phyloP scores from a whole-genome alignment of 2,329 filamentous ascomycete genomes.

The Neurospora sp. region DNA sequence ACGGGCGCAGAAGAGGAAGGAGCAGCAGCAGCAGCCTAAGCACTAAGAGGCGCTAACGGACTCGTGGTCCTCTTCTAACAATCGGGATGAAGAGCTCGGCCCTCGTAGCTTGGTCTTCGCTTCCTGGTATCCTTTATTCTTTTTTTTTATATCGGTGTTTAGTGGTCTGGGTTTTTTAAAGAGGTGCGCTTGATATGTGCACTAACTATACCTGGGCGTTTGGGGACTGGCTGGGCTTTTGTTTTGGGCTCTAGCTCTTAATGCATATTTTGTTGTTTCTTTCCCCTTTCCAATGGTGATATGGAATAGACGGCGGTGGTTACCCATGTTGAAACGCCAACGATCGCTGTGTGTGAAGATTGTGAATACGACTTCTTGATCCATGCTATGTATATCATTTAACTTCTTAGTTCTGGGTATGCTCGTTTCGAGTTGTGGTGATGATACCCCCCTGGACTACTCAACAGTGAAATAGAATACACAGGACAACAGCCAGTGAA shows the following conservation, averaged over 20 bases:
- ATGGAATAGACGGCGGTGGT: neutral
- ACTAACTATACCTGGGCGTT: neutral
- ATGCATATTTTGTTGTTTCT: neutral
- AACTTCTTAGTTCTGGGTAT: neutral
- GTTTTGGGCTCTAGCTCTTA: neutral
- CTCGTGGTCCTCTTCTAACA: no score
- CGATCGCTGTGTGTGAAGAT: neutral
- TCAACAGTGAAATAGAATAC: no score
- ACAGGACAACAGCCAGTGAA: no score
- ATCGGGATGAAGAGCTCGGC: neutral
- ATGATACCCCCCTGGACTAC: neutral
- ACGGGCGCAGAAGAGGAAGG: constrained; percentile 31
- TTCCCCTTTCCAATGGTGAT: neutral
- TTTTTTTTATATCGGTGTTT: neutral
- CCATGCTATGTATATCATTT: neutral
- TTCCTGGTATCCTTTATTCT: neutral
- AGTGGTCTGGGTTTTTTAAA: neutral
- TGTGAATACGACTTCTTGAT: neutral
- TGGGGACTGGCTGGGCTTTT: neutral
- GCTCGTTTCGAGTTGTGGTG: neutral
- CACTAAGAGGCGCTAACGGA: neutral
- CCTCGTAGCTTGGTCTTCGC: neutral
- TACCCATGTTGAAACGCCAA: neutral
- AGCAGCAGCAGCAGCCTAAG: constrained; percentile 6
- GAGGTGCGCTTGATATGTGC: neutral